Evolutionary conservation across 1,284 basidiomycete species (phyloP), one percentile per base, ranked within the genome.

Genomic region (Moesziomyces sp.): DNA sequence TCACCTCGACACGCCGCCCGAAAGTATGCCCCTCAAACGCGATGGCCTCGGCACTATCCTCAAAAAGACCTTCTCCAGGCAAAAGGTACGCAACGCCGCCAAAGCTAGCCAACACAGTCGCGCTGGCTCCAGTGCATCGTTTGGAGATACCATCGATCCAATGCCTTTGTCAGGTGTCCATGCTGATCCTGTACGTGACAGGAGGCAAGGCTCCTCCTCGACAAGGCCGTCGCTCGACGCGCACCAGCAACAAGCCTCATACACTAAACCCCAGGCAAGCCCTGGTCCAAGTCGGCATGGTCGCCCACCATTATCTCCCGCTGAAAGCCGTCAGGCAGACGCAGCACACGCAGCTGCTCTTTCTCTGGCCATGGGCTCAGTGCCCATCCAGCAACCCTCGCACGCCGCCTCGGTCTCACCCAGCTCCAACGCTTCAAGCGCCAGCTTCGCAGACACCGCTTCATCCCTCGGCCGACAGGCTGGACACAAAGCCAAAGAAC

Each of bases 371-470:
- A 52, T 55, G 10, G 74, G 62, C 51, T 78, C 74, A 21, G 71
- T 78, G n/a, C 54, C 57, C 8, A 77, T 77, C 34, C 58, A 60
- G 14, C 58, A 64, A 6, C 69, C 72, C 18, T 19, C 57, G 13
- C 58, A 55, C 23, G 13, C 48, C 10, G 38, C 50, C 21, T 43
- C 55, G 46, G 47, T 60, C 34, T 50, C 60, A 10, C 49, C 60
- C 10, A 35, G 50, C 44, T 51, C 51, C 43, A 71, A 61, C 38
- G 49, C 57, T 13, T 77, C 77, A 10, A 28, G 64, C 11, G 75
- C 75, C 24, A 58, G 68, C 5, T 75, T 78, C 35, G 68, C 57
- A 7, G 77, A 77, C 13, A 75, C 74, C 30, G 50, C 67, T 34
- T 62, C 63, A 14, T 58, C 66, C 3, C 35, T 46, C 7, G 50